Evolutionary conservation across 192 early-diverging fungal genomes (phyloP), one percentile per base, ranked within the genome.

Genomic region (Coemansia erecta): DNA sequence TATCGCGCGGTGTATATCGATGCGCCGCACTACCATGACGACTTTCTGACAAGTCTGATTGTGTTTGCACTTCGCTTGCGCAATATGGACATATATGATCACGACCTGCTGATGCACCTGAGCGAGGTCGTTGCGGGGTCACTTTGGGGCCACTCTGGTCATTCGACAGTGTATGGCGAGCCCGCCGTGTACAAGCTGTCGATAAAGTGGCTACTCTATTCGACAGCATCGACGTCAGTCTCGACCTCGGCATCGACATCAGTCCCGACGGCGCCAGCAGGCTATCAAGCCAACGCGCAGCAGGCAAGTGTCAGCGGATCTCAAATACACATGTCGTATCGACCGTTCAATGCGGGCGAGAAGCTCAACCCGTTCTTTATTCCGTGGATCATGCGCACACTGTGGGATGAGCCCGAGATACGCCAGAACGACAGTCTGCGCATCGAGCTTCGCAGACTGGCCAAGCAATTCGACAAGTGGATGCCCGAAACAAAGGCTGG

Each of bases 111-210:
- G 31, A 84, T 93, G 12, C 90, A 96, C 58, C 74, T 97, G 15
- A 89, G 87, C 53, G 93, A 94, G 49, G 86, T 89, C 3, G 62
- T 98, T 5, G 90, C 88, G 7, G 96, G 96, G 22, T 90, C 87
- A 58, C 66, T 98, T 14, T 94, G 92, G 78, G 85, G 87, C 3
- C 85, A 86, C 26, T 91, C 89, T 40, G 97, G 95, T 5, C 97
- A 98, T 66, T 95, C 91, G 7, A 91, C 92, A 12, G 81, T 98
- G 24, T 98, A 98, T 60, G 93, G 91, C 59, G 94, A 97, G 61
- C 68, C 86, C 2, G 82, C 90, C 23, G 93, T 94, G 0, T 98
- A 93, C 76, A 83, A 82, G 73, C 77, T 81, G 41, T 82, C 85
- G 11, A 49, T 81, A 8, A 64, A 67, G 15, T 80, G 77, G 62